phyloP scores from a whole-genome alignment of 345 rosid genomes.

The Lepidium sativum region DNA sequence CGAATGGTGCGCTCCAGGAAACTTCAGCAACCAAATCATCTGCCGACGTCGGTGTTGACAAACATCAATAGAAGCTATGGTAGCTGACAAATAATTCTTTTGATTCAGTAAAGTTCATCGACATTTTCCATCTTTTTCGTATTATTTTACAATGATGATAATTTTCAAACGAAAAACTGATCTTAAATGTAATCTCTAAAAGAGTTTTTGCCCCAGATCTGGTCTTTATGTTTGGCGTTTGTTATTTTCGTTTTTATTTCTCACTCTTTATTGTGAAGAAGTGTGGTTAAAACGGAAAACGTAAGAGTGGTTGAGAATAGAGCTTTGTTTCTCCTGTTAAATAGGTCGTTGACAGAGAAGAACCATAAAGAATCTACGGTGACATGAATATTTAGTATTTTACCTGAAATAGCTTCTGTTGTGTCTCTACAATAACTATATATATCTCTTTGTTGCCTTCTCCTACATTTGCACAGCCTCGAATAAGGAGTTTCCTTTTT shows the following conservation, averaged over 20 bases:
- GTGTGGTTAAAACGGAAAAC: not conserved
- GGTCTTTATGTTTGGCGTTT: not conserved
- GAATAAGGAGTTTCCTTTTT: conserved; percentile 13
- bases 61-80: not conserved
- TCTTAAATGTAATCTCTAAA: not conserved
- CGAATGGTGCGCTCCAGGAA: conserved; percentile 24
- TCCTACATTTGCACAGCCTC: conserved; percentile 24
- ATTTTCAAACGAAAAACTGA: not conserved
- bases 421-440: conserved; percentile 4
- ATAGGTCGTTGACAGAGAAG: conserved; percentile 21
- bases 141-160: not conserved
- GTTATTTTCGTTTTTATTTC: not conserved
- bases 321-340: not conserved
- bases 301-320: conserved; percentile 6
- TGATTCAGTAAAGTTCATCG: not conserved
- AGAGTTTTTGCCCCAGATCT: not conserved
- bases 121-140: not conserved
- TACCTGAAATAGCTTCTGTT: conserved; percentile 21
- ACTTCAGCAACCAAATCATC: conserved; percentile 14
- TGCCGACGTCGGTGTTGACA: not conserved
- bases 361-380: conserved; percentile 19
- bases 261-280: not conserved
- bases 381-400: conserved; percentile 17
- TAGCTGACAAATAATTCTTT: conserved; percentile 8
- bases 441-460: conserved; percentile 9